Base-by-base conservation (phyloP, 2,329 filamentous ascomycete species). In the Aphanoascus verrucosus region DNA sequence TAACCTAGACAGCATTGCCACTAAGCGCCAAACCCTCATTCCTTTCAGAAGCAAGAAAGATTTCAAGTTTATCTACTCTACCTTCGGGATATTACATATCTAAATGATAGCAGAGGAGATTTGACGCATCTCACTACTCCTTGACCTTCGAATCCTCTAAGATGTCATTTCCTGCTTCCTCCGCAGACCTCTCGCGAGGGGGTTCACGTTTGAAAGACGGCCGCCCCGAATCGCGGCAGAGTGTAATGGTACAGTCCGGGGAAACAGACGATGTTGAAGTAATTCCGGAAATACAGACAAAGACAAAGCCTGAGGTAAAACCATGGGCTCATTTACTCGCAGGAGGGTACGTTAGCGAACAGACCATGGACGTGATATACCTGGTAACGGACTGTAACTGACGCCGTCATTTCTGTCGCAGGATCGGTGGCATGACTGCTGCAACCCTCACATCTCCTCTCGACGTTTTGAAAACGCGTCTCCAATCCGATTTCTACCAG, bases 401-500 rank as follows among this genome's bases (percentile, higher is more conserved):
- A 55, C 51, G 54, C 9, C 45, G 12, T 11, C 37, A 23, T n/a
- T 40, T 38, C 23, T 55, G 52, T 57, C 58, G 34, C 60, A 94
- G 90, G 41, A 72, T 88, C 50, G 90, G 90, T 61, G 90, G 90
- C 61, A 94, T 95, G 84, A 89, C 88, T 15, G 85, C 91, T 9
- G 87, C 91, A 20, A 84, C 86, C n/a, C 72, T 96, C n/a, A 96
- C 91, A 1, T 89, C 88, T 7, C 91, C 91, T 19, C 84, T 97
- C 56, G 91, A 96, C 65, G 90, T 96, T 32, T 79, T 97, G 49
- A 94, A 94, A 69, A 97, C 91, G 9, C 83, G 91, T 35, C 77
- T 97, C 2, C 91, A 97, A 68, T 94, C 88, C 63, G 90, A 94
- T 65, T 94, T 94, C 68, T 96, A 96, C 76, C 88, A 95, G 68